Percentiles rank a stretch among this genome's conserved stretches.
phyloP scores from a whole-genome alignment of 257 asterid genomes.

The Perilla frutescens region DNA sequence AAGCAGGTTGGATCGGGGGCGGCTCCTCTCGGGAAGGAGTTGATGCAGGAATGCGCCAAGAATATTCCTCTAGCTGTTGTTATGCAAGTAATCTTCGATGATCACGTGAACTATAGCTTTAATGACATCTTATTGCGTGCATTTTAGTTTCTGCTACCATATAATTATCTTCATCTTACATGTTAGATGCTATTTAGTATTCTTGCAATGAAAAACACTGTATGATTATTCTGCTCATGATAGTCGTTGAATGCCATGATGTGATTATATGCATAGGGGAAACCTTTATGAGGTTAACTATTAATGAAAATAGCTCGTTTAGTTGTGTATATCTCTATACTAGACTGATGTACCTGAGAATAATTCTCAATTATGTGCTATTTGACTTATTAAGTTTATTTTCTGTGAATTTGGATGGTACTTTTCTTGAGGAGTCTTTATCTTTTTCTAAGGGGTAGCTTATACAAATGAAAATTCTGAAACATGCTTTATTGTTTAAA shows the following conservation, averaged over 20 bases:
- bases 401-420: background rate
- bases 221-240: too few species aligned
- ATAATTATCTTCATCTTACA: background rate
- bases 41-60: constrained; percentile 95
- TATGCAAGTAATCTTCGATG: constrained; percentile 55
- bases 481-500: background rate
- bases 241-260: too few species aligned
- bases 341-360: background rate
- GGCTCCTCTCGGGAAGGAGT: constrained; percentile 87
- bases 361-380: background rate
- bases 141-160: background rate
- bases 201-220: background rate
- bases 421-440: background rate
- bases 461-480: background rate
- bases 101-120: background rate
- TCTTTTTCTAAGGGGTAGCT: background rate
- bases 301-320: background rate
- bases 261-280: background rate
- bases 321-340: background rate
- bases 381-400: background rate
- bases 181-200: background rate
- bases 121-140: background rate
- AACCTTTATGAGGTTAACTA: background rate
- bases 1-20: constrained; percentile 89
- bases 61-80: constrained; percentile 76